Evolutionary conservation across 2,329 filamentous ascomycete genomes (phyloP).

Genomic region (Grosmannia serpens): DNA sequence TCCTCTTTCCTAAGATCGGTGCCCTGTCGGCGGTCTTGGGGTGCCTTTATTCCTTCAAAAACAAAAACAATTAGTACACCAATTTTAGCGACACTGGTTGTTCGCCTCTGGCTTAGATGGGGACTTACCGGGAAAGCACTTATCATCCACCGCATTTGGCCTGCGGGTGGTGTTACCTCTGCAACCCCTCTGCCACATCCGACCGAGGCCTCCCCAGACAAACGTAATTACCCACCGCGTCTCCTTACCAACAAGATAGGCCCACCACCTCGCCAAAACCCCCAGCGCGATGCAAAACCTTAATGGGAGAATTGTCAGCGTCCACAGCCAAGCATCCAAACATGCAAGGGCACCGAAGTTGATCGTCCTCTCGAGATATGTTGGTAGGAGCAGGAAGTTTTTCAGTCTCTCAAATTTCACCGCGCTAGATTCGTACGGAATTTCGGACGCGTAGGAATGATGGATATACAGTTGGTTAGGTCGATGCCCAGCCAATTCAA

Average conservation of each 20-base stretch:
- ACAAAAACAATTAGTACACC: not conserved
- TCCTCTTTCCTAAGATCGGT: not conserved
- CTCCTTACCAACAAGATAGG: constrained; percentile 59
- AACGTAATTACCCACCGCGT: constrained; percentile 59
- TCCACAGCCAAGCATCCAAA: constrained; percentile 91
- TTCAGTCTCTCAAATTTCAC: constrained; percentile 85
- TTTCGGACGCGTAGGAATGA: constrained; percentile 42
- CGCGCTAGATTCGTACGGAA: constrained; percentile 81
- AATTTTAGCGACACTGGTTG: not conserved
- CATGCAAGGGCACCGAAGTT: constrained; percentile 85
- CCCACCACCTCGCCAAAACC: constrained; percentile 71
- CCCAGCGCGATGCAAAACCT: constrained; percentile 72
- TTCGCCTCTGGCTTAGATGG: not conserved
- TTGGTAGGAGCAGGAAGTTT: constrained; percentile 76
- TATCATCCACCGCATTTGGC: not conserved
- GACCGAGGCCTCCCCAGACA: constrained; percentile 66
- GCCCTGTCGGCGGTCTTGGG: not conserved
- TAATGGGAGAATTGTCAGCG: constrained; percentile 87
- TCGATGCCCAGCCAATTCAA: constrained; percentile 49
- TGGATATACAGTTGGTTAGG: constrained; percentile 57
- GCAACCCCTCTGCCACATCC: constrained; percentile 60
- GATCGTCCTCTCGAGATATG: constrained; percentile 71
- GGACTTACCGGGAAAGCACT: not conserved
- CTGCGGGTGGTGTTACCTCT: constrained; percentile 24
- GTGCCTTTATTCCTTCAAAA: not conserved